Base-by-base conservation (phyloP, 495 filamentous ascomycete genomes). In the Beverwykella pulmonaria region DNA sequence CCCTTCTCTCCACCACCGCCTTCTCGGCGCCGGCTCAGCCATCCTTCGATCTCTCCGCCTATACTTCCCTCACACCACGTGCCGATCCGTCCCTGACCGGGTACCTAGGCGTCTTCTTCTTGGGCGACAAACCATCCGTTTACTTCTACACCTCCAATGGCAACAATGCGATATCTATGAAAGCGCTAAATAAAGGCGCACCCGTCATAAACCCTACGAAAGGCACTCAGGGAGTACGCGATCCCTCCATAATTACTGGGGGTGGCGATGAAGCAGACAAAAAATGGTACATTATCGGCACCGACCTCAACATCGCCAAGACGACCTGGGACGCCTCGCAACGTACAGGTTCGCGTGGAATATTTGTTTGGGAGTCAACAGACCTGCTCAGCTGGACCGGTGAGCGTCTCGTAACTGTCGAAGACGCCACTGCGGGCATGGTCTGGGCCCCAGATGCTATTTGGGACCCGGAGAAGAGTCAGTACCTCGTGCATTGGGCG, bases 201-300 rank as follows among this genome's bases (percentile, higher is more conserved):
- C 80, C 82, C 0, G 74, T 84, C 57, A 67, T 83, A 27, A 78
- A 69, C 53, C 82, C 82, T 0, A 83, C 80, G 6, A 77, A 79
- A 58, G 82, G 82, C 19, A 84, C 82, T 1, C 75, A 75, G 15
- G 82, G 82, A 10, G 79, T 84, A 0, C 73, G 82, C 22, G 82
- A 84, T 41, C 82, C 81, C 0, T 75, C 77, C 15, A 74, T 83
- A 4, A 72, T 83, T 20, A 65, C 75, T n/a, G 82, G 82, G 2
- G 80, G 79, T 12, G 81, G 82, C 7, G 63, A 30, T 7, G 82
- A 84, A 41, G 80, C 76, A 0, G 81, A 77, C 0, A 76, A 75
- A 73, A 84, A 83, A 71, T 84, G 81, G 81, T 84, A 82, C 50
- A 84, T 84, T 41, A 75, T 84, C 22, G 81, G 82, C 17, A 84